Conservation (phyloP, 2,329 filamentous ascomycete species). For the Lojkania enalia region DNA sequence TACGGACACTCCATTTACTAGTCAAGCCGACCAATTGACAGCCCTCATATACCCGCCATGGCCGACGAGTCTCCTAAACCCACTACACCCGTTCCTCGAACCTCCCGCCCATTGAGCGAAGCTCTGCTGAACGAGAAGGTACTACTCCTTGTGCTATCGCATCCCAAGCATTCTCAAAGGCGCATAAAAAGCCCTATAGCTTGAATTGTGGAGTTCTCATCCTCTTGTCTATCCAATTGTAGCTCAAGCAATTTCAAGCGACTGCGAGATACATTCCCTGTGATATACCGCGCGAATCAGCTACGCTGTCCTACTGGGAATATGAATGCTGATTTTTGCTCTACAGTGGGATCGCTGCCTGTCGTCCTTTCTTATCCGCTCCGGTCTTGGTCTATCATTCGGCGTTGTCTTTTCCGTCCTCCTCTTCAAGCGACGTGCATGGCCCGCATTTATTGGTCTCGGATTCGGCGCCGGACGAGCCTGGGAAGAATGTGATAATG, state of each 20-base stretch:
- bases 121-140: conserved; percentile 99
- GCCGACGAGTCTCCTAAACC: conserved; percentile 59
- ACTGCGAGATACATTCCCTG: no score
- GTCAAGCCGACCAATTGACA: conserved; percentile 34
- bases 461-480: conserved; percentile 95
- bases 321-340: conserved; percentile 26
- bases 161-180: neutral
- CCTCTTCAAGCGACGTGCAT: conserved; percentile 95
- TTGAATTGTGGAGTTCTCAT: neutral
- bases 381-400: conserved; percentile 91
- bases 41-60: conserved; percentile 50
- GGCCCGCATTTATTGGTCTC: conserved; percentile 92
- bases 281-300: no score
- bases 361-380: conserved; percentile 96
- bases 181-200: neutral
- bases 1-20: conserved; percentile 20
- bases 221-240: neutral
- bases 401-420: conserved; percentile 98
- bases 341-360: conserved; percentile 97
- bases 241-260: neutral
- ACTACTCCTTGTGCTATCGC: conserved; percentile 30
- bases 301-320: no score
- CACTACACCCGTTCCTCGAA: conserved; percentile 67
- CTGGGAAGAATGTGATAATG: conserved; percentile 95
- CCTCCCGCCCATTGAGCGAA: conserved; percentile 86